Base-by-base conservation (phyloP, 345 rosid species). In the Erysimum cheiranthoides region DNA sequence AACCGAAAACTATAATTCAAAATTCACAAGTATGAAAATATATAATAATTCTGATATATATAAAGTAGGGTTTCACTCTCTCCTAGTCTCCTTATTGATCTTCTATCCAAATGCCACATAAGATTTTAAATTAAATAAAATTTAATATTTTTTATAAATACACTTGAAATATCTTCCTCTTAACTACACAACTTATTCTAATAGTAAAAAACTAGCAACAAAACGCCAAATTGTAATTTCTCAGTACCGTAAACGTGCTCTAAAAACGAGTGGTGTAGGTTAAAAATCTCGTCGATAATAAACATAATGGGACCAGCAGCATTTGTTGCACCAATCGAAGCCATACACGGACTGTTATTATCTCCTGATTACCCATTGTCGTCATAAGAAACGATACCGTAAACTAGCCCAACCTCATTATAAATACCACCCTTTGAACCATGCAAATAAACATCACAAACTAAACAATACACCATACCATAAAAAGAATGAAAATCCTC, bases 241-340 rank as follows among this genome's bases (percentile, higher is more conserved):
- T 10, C 51, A 36, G 10, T 65, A 42, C 11, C 42, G 25, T 21
- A 21, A 66, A 74, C 73, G 73, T 74, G 78, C 73, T 36, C 39
- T 10, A 66, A 66, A 66, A 47, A 58, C 73, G 53, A 74, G 61
- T 49, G 78, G 78, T 58, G 35, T 16, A 16, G 27, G 10, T 47
- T 42, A 43, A 43, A 63, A 2, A 30, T 27, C 53, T 39, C 21
- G 18, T 49, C 52, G 8, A 8, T 6, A 12, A 4, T 5, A 28
- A 16, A 1, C 31, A 40, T 27, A 16, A 6, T 54, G 40, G 52
- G 63, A 42, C 63, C 63, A 10, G 9, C 1, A 40, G 13, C 10
- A 43, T 66, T 46, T 35, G 27, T 35, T 34, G 27, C 35, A 28
- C 34, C 62, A 75, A 25, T 50, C 38, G 4, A 49, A 4, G 13